Conservation (phyloP, 176 grass and related monocot species). For the Triticum dicoccoides region DNA sequence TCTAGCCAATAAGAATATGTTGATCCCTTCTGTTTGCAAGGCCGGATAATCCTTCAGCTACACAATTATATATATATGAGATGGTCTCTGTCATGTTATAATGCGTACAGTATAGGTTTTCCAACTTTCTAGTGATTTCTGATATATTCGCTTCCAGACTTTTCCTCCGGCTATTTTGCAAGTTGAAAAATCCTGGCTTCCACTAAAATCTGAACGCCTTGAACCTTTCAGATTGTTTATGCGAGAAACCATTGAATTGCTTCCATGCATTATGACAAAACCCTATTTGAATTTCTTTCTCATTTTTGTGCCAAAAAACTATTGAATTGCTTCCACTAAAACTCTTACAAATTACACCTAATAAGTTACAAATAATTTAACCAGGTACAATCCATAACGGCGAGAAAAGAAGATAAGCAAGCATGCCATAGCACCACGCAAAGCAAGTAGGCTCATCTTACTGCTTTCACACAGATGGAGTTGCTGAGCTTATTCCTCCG, state of each 20-base stretch:
- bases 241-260: not conserved
- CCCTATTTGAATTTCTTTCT: not conserved
- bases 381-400: not conserved
- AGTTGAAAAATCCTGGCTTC: not conserved
- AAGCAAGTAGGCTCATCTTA: not conserved
- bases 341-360: not conserved
- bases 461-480: conserved; percentile 9
- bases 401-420: not conserved
- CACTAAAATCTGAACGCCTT: not conserved
- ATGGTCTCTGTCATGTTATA: not conserved
- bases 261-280: not conserved
- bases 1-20: not conserved
- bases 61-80: not conserved
- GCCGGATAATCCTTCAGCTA: not conserved
- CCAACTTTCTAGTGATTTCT: not conserved
- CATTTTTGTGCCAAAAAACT: not conserved
- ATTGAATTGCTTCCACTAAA: too few relatives aligned
- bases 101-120: not conserved
- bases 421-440: not conserved
- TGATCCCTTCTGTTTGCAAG: not conserved
- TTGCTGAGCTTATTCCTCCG: not conserved
- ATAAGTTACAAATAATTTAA: not conserved
- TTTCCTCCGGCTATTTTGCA: not conserved
- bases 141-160: not conserved
- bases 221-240: not conserved